Base-by-base conservation (phyloP, 1,139 yeast genomes). In the Pneumocystis murina region DNA sequence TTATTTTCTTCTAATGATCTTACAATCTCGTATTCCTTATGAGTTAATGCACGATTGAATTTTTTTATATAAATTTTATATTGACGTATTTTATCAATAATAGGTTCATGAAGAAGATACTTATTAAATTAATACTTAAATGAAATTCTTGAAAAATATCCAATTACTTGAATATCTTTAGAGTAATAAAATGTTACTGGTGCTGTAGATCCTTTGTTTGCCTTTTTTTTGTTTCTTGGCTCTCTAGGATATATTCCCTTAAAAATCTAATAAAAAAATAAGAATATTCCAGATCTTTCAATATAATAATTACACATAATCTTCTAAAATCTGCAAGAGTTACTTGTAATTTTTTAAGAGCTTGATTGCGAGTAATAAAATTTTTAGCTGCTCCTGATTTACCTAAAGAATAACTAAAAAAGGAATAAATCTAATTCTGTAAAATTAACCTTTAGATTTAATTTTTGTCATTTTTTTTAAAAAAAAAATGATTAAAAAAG, bases 301-400 rank as follows among this genome's bases (percentile, higher is more conserved):
- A 86, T 79, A 86, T 86, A 73, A 86, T 86, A 80, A 92, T 86
- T 71, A 87, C 43, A 48, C 65, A 65, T 24, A 66, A 80, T 73
- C 97, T 83, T 78, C 98, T 87, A 82, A 92, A 92, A 77, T 92
- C 98, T n/a, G 97, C 97, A 66, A 94, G 80, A 1, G 97, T 87
- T 61, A 94, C 87, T 76, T 92, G 98, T 68, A 92, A 79, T 74
- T 86, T 89, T 75, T 87, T 86, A 66, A 92, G 87, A 4, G 99
- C 99, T 75, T 89, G 96, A 0, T 97, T 86, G 77, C 99, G 83
- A 66, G 97, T 91, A 73, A 92, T 82, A 77, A 85, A 92, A 77
- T 89, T 88, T 77, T 85, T 87, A 67, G 96, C 96, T 70, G 89
- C 91, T 75, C 98, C 97, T 65, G 86, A 77, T 66, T 87, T 60